Percentiles rank a stretch among this genome's conserved stretches.
These are phyloP conservation scores for Trichoderma guizhouense DNA, from an alignment of 2,329 filamentous ascomycete genomes.

Conservation along the genomic window DNA sequence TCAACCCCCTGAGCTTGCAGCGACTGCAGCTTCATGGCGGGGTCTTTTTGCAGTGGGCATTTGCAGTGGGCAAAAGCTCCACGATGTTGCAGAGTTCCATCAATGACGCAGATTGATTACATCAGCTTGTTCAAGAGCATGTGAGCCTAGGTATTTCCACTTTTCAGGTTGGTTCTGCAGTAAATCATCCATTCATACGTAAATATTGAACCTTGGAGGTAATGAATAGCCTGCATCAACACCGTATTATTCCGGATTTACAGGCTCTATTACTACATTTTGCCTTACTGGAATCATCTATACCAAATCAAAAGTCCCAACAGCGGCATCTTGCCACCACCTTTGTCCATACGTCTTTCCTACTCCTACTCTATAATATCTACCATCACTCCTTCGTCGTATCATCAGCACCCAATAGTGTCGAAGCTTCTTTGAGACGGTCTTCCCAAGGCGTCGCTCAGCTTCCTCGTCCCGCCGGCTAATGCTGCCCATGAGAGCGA, in stretches of 20 bases:
- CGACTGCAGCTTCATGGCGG: conserved; percentile 3
- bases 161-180: background rate
- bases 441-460: conserved; percentile 12
- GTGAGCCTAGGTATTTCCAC: background rate
- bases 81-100: conserved; percentile 7
- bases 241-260: background rate
- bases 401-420: conserved; percentile 17
- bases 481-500: conserved; percentile 15
- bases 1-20: conserved; percentile 14
- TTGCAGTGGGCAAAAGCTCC: background rate
- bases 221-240: background rate
- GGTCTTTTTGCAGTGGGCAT: background rate
- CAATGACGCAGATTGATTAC: background rate
- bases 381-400: background rate
- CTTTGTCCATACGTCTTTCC: conserved; percentile 14
- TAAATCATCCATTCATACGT: background rate
- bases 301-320: background rate
- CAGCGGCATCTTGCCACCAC: conserved; percentile 15
- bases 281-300: background rate
- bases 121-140: background rate
- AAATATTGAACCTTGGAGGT: background rate
- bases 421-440: conserved; percentile 9
- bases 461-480: conserved; percentile 15
- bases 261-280: background rate
- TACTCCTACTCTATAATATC: conserved; percentile 5